Evolutionary conservation across 2,329 filamentous ascomycete genomes (phyloP), one percentile per base, ranked within the genome.

Genomic region (Fusarium sp.): DNA sequence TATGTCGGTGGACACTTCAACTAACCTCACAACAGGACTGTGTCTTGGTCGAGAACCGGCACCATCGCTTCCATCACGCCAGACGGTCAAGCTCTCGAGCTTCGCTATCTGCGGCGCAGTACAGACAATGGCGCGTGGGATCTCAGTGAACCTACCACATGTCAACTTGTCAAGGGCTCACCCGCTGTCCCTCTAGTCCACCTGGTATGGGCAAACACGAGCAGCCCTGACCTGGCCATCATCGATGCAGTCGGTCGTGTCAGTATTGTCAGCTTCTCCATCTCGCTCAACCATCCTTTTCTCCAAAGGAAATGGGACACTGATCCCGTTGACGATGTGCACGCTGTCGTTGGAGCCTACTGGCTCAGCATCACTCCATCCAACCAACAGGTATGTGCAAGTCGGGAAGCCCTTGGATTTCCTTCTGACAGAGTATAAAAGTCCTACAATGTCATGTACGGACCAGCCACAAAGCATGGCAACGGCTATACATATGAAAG

Each of bases 11-110:
- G 54, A 27, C 35, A 9, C n/a, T 39, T 34, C 54, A 27, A 48
- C 77, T 79, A 60, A 79, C 65, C 25, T 43, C 34, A 57, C 54
- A 57, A 52, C 76, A 97, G 95, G 81, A 91, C 91, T 74, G 89
- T 98, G 64, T 92, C 93, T 34, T 98, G 96, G 95, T 98, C 96
- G 13, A 95, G 92, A 78, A 90, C 91, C 70, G 96, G 96, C 50
- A 95, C 92, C 69, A 94, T 98, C 75, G 95, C 95, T 32, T 93
- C 92, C 64, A 93, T 98, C 75, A 90, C 92, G 23, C 85, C 90
- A 18, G 93, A 95, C 82, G 93, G 94, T 32, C 88, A 88, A 57
- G 88, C 87, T 16, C 85, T 98, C 62, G 91, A 93, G 79, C 87
- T 97, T 54, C 91, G 92, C 68, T 92, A 94, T 80, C 87, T 98